Evolutionary conservation across 1,139 yeast genomes (phyloP), one percentile per base, ranked within the genome.

Genomic region (Geotrichum klebahnii): DNA sequence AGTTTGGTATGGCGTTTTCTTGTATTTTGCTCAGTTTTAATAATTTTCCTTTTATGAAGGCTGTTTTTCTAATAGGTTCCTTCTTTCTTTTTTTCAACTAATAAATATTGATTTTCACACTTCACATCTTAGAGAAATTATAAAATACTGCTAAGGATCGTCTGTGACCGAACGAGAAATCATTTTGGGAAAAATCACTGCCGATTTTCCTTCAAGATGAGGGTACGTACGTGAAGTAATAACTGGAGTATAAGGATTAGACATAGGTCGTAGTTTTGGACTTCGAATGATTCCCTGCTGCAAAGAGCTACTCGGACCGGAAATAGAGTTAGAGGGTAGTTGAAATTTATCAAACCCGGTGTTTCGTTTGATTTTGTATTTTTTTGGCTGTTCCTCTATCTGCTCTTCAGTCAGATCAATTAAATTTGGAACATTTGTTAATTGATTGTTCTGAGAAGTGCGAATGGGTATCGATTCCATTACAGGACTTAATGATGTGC

Each of bases 141-240:
- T 14, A 32, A 14, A 14, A 26, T 6, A 26, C 29, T 26, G 10
- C 29, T 14, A 14, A 12, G 35, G 9, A 12, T 6, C 5, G n/a
- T 6, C n/a, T 32, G 26, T 19, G 28, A 32, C 19, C 17, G n/a
- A n/a, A 8, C 40, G 4, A n/a, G 6, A 3, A 46, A 46, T 46
- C 24, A 16, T 46, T 22, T 22, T 19, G 5, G 49, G 49, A 29
- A 46, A 39, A 2, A 46, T 5, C 3, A 38, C 44, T 6, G 49
- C 35, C 2, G 29, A 17, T 26, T 20, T 39, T 3, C 14, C 23
- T 4, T 9, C n/a, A 5, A 12, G 24, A 2, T 16, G 2, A 14
- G 19, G 24, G 5, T n/a, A 8, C 3, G 33, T 5, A 10, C 44
- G 39, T 3, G 23, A 22, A 9, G 24, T 22, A 6, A 23, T n/a